phyloP scores from a whole-genome alignment of 179 eudicot species.

The Gypsophila paniculata region DNA sequence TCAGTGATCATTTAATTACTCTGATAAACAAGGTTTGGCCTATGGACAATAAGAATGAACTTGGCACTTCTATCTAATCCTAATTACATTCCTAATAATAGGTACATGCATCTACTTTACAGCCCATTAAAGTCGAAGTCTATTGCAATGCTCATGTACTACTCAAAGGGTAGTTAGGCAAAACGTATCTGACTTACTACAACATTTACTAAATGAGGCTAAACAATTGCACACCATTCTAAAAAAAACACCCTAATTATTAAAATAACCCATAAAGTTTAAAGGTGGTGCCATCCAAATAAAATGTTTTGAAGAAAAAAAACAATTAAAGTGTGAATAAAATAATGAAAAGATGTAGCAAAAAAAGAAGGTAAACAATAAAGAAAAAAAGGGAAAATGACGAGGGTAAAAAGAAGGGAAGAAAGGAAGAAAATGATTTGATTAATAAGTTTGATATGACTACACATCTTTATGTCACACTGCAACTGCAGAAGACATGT shows the following conservation, averaged over 20 bases:
- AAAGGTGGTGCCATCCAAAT: conserved; percentile 2
- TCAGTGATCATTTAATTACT: not conserved
- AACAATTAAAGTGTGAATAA: not conserved
- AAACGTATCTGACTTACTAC: conserved; percentile 6
- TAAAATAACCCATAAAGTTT: not conserved
- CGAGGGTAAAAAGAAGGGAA: conserved; percentile 6
- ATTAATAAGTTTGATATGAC: conserved; percentile 47
- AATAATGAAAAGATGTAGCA: conserved; percentile 16
- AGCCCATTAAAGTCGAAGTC: not conserved
- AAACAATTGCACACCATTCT: not conserved
- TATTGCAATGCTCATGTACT: not conserved
- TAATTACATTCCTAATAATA: conserved; percentile 9
- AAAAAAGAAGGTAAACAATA: conserved; percentile 11
- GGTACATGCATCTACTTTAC: conserved; percentile 12
- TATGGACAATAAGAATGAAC: conserved; percentile 17
- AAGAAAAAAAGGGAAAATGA: conserved; percentile 7
- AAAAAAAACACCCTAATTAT: not conserved
- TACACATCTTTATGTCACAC: conserved; percentile 44
- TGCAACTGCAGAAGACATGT: conserved; percentile 29
- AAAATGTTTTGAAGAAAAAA: not conserved
- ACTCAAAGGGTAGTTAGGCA: not conserved
- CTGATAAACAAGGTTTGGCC: not conserved
- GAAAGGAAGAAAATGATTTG: conserved; percentile 36
- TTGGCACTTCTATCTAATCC: not conserved
- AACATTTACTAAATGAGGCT: conserved; percentile 8